phyloP scores from a whole-genome alignment of 2,329 filamentous ascomycete species.

The Aspergillus vadensis region DNA sequence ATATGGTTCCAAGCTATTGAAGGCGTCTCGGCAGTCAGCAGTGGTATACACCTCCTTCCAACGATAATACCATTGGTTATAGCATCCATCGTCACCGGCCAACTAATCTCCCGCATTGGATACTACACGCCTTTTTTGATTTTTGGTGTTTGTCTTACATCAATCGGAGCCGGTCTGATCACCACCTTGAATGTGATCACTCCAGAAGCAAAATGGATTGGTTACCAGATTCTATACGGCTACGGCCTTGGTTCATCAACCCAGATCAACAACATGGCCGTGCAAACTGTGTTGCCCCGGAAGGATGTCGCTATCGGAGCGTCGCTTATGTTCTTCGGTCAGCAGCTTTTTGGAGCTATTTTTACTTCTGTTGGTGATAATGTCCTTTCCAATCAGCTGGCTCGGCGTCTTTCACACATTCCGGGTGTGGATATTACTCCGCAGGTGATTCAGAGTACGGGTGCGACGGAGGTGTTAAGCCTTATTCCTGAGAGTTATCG shows the following conservation, averaged over 20 bases:
- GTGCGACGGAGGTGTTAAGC: neutral
- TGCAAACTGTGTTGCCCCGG: slow-evolving; percentile 36
- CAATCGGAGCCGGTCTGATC: slow-evolving; percentile 46
- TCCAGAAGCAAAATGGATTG: slow-evolving; percentile 40
- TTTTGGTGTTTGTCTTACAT: slow-evolving; percentile 33
- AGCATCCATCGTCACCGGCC: slow-evolving; percentile 36
- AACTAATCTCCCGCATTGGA: slow-evolving; percentile 35
- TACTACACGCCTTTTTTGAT: slow-evolving; percentile 48
- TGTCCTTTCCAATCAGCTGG: slow-evolving; percentile 47
- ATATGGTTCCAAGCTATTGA: slow-evolving; percentile 54
- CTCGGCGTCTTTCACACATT: slow-evolving; percentile 6
- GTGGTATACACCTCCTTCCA: slow-evolving; percentile 48
- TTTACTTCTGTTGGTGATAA: slow-evolving; percentile 56
- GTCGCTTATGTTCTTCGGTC: slow-evolving; percentile 38
- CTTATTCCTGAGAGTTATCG: neutral
- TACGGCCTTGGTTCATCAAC: slow-evolving; percentile 40
- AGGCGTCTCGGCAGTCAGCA: slow-evolving; percentile 45
- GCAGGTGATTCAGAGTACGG: neutral
- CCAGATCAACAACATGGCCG: slow-evolving; percentile 40
- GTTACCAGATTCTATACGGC: slow-evolving; percentile 40
- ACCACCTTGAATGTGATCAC: slow-evolving; percentile 41
- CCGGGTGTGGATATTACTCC: neutral
- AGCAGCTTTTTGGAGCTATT: slow-evolving; percentile 45
- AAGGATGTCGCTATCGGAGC: slow-evolving; percentile 40
- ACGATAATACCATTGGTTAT: slow-evolving; percentile 42